Percentiles rank a stretch among this genome's conserved stretches.
These are phyloP conservation scores for Prototheca wickerhamii DNA, from an alignment of 163 green algal genomes.

Conservation along the genomic window DNA sequence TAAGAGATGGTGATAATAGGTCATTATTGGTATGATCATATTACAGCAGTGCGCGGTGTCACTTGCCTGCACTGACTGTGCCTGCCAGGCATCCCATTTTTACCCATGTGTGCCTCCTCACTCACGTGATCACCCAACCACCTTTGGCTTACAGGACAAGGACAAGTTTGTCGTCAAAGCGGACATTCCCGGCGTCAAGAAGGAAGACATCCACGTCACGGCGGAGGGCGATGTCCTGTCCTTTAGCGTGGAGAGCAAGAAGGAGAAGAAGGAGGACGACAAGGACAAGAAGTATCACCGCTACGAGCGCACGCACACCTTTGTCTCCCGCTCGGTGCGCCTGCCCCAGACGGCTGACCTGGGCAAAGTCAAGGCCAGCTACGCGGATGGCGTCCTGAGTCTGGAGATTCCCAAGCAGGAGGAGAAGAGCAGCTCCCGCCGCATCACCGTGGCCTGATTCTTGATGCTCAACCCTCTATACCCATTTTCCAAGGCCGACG, in stretches of 20 bases:
- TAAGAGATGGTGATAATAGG: not conserved
- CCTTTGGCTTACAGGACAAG: not conserved
- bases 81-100: no score
- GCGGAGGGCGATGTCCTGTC: conserved; percentile 28
- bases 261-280: conserved; percentile 5
- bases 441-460: not conserved
- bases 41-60: no score
- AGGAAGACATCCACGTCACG: conserved; percentile 29
- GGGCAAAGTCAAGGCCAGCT: conserved; percentile 21
- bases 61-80: no score
- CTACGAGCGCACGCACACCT: conserved; percentile 16
- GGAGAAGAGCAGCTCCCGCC: not conserved
- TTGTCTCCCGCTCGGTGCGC: conserved; percentile 15
- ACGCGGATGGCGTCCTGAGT: conserved; percentile 15
- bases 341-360: conserved; percentile 28
- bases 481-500: no score
- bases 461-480: no score
- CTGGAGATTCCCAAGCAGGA: conserved; percentile 25
- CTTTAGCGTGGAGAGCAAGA: conserved; percentile 12
- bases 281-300: conserved; percentile 17
- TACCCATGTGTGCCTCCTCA: no score
- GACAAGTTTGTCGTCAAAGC: conserved; percentile 21
- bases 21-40: no score
- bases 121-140: not conserved
- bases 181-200: conserved; percentile 36